Percentiles rank a stretch among this genome's conserved stretches.
These are phyloP conservation scores for Zymoseptoria tritici DNA, from an alignment of 2,329 filamentous ascomycete genomes.

Conservation along the genomic window DNA sequence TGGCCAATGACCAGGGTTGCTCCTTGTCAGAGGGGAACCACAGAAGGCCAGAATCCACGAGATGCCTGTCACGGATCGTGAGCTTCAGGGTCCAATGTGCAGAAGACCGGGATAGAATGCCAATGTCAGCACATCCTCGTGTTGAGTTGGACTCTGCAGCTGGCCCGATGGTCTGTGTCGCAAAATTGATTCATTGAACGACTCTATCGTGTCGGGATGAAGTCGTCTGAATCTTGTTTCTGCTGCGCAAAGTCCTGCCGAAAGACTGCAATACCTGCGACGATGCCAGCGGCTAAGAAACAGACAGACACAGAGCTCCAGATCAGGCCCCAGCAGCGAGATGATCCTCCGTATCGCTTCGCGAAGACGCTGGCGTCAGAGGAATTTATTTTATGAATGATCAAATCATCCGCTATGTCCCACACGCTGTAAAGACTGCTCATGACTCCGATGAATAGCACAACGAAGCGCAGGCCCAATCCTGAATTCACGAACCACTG, in stretches of 20 bases:
- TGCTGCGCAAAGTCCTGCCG: conserved; percentile 62
- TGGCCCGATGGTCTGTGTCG: too few species aligned
- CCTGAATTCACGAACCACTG: too few species aligned
- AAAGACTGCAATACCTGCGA: conserved; percentile 72
- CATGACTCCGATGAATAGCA: conserved; percentile 78
- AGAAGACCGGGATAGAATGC: too few species aligned
- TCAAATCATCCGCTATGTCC: conserved; percentile 80
- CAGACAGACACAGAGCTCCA: conserved; percentile 66
- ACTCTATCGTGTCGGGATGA: conserved; percentile 45
- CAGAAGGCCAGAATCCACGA: too few species aligned
- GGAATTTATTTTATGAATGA: conserved; percentile 70
- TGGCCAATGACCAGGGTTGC: too few species aligned
- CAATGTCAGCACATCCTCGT: too few species aligned
- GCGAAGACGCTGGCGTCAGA: conserved; percentile 76
- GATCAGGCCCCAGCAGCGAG: conserved; percentile 72
- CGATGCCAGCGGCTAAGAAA: conserved; percentile 65
- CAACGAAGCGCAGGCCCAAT: conserved; percentile 49
- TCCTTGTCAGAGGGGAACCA: too few species aligned
- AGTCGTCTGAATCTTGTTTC: conserved; percentile 59
- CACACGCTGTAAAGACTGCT: conserved; percentile 71
- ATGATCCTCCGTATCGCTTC: conserved; percentile 68
- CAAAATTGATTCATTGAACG: background rate
- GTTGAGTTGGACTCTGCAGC: too few species aligned
- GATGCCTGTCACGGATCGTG: too few species aligned
- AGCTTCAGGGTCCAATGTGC: too few species aligned